Conservation (phyloP, 2,329 filamentous ascomycete species). For the Aspergillus clavatus region DNA sequence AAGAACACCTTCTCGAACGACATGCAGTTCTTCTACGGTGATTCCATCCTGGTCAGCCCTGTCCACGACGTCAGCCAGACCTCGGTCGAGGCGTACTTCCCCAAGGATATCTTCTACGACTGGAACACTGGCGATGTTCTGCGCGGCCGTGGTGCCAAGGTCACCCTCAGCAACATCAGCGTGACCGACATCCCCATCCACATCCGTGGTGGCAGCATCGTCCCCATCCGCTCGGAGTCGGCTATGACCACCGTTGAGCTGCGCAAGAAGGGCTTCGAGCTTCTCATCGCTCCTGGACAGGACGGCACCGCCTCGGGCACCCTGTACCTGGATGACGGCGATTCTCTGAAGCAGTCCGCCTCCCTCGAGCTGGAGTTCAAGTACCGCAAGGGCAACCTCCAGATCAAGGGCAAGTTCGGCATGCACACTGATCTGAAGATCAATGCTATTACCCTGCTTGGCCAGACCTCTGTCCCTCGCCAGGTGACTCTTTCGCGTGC, state of each 20-base stretch:
- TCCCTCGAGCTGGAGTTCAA: slow-evolving; percentile 57
- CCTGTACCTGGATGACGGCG: slow-evolving; percentile 75
- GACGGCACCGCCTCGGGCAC: slow-evolving; percentile 61
- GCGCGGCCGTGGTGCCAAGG: slow-evolving; percentile 42
- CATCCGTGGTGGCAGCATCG: slow-evolving; percentile 56
- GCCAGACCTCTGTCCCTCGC: slow-evolving; percentile 12
- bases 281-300: slow-evolving; percentile 62
- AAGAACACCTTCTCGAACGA: slow-evolving; percentile 49
- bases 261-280: slow-evolving; percentile 60
- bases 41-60: slow-evolving; percentile 53
- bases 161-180: slow-evolving; percentile 44
- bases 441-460: slow-evolving; percentile 32
- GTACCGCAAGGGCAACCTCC: slow-evolving; percentile 49
- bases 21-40: slow-evolving; percentile 57
- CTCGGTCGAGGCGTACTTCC: slow-evolving; percentile 52
- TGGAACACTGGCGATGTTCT: slow-evolving; percentile 51
- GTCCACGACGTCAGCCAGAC: slow-evolving; percentile 51
- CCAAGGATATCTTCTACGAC: slow-evolving; percentile 57
- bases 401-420: slow-evolving; percentile 27
- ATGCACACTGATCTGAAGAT: slow-evolving; percentile 25
- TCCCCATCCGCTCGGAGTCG: slow-evolving; percentile 51
- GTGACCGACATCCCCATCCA: slow-evolving; percentile 58
- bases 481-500: slow-evolving; percentile 6
- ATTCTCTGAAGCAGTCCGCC: slow-evolving; percentile 54
- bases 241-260: slow-evolving; percentile 59